A percentile compares a stretch with the other conserved stretches of the same genome.
Evolutionary conservation across 805 yeast species (phyloP).

Genomic region (Saturnispora ahearnii): DNA sequence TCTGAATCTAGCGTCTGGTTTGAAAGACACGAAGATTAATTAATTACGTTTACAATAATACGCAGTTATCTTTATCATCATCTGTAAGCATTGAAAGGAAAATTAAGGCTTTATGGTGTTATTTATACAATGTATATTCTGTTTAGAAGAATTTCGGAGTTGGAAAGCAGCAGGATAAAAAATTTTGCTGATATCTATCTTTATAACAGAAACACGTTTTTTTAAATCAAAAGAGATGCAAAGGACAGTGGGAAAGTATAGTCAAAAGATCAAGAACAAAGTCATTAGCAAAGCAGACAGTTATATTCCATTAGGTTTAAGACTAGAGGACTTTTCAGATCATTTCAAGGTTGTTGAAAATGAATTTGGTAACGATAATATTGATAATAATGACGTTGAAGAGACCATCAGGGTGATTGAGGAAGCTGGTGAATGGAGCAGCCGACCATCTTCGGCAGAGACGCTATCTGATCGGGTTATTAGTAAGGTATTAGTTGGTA

Average conservation of each 20-base stretch:
- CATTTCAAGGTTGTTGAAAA: constrained; percentile 4
- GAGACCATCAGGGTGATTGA: constrained; percentile 6
- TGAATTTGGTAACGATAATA: background rate
- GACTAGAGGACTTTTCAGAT: constrained; percentile 12
- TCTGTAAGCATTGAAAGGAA: too few species aligned
- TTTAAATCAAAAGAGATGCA: background rate
- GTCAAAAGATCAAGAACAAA: constrained; percentile 7
- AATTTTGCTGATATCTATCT: background rate
- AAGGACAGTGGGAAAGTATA: background rate
- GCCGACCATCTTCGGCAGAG: constrained; percentile 6
- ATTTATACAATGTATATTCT: background rate
- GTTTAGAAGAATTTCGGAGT: background rate
- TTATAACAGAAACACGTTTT: background rate
- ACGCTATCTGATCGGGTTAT: constrained; percentile 2
- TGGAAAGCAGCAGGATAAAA: background rate
- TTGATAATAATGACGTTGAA: background rate
- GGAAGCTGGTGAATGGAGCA: background rate
- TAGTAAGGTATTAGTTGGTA: constrained; percentile 5
- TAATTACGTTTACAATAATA: too few species aligned
- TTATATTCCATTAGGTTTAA: constrained; percentile 13
- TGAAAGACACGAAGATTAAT: background rate
- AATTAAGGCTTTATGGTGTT: background rate
- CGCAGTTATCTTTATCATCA: too few species aligned
- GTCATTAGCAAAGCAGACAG: constrained; percentile 10
- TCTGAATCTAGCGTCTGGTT: background rate